These are phyloP conservation scores for Populus hybrid DNA, from an alignment of 441 rosid species.

Conservation along the genomic window DNA sequence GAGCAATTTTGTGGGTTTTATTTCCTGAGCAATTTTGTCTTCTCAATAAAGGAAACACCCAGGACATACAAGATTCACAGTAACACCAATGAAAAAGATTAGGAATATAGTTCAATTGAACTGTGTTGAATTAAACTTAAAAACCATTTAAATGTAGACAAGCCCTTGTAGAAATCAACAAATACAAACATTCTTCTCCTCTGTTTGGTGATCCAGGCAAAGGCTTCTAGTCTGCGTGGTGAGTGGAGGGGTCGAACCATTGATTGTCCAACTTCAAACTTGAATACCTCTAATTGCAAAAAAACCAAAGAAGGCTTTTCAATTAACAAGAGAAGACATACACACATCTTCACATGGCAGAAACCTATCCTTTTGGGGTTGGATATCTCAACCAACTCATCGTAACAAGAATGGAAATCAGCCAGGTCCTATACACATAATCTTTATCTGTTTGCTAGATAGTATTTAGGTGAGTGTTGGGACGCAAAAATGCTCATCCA, in stretches of 20 bases:
- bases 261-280: constrained; percentile 79
- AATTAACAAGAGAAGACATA: constrained; percentile 46
- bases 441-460: constrained; percentile 60
- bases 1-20: too few species aligned
- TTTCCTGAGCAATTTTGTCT: too few species aligned
- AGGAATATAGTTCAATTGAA: background rate
- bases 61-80: too few species aligned
- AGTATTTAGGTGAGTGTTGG: too few species aligned
- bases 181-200: constrained; percentile 64
- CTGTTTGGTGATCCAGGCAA: constrained; percentile 56
- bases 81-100: background rate
- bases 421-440: constrained; percentile 93
- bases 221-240: too few species aligned
- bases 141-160: background rate
- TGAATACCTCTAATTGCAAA: constrained; percentile 83
- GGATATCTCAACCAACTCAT: constrained; percentile 63
- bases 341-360: constrained; percentile 20
- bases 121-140: background rate
- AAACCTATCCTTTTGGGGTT: constrained; percentile 28
- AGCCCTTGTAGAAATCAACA: too few species aligned
- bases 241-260: constrained; percentile 85
- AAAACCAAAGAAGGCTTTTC: constrained; percentile 76
- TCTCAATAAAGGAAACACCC: too few species aligned
- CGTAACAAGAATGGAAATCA: constrained; percentile 59
- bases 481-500: constrained; percentile 25